Evolutionary conservation across 495 filamentous ascomycete genomes (phyloP), one percentile per base, ranked within the genome.

Genomic region (Xanthoparmelia taractica): DNA sequence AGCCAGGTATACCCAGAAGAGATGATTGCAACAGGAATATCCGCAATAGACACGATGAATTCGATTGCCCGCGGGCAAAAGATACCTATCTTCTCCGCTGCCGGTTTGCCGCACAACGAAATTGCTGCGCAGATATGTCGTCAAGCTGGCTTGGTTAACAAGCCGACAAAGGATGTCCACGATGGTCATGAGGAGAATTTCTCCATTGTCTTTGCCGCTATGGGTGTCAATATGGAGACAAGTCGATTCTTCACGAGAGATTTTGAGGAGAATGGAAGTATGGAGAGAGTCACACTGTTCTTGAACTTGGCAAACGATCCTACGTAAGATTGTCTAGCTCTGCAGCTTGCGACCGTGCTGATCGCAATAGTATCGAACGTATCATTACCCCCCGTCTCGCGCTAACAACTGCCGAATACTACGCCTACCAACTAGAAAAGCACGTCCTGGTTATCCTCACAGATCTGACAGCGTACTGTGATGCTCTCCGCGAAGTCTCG

Each of bases 161-260:
- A 85, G 68, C 87, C 92, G 59, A 96, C 88, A 67, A 99, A 99
- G 82, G 92, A 88, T 68, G 87, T 95, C 45, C 94, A 99, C 72
- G 95, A 97, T 73, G 91, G 84, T 33, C 94, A 97, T 76, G 91
- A 97, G 68, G 95, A 99, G 72, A 97, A 99, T 79, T 99, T 99
- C 84, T 96, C 91, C 18, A 97, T 97, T 68, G 95, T 97, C 25
- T 97, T 99, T 73, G 95, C 91, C 67, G 95, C 95, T 66, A 99
- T 99, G 95, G 95, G 95, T 91, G 95, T 99, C 67, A 99, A 99
- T 79, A 86, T 97, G 86, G 95, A 99, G 75, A 99, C 95, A 20
- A 90, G 88, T 73, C 88, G 93, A 63, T 99, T 97, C 84, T 99
- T 99, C 81, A 97, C 92, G 13, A 84, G 90, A 64, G 95, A 99